Percentiles rank a stretch among this genome's conserved stretches.
Conservation (phyloP, 2,329 filamentous ascomycete species). For the Ophiobolus disseminans region DNA sequence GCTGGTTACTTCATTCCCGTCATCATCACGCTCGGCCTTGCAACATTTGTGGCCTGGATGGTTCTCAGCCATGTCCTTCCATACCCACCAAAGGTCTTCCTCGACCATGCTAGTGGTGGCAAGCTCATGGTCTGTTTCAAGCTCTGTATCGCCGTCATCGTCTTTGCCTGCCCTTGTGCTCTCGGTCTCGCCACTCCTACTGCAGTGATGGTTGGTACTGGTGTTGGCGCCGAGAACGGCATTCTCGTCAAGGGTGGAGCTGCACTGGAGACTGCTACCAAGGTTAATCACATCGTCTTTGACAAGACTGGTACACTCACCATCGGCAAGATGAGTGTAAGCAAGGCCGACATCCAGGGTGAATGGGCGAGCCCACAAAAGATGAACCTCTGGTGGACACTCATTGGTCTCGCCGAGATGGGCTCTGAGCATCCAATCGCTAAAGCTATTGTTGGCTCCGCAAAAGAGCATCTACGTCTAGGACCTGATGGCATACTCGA, state of each 20-base stretch:
- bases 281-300: conserved; percentile 86
- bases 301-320: conserved; percentile 98
- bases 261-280: conserved; percentile 87
- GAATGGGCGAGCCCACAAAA: conserved; percentile 75
- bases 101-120: conserved; percentile 79
- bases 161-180: conserved; percentile 96
- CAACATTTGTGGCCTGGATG: conserved; percentile 94
- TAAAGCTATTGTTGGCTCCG: conserved; percentile 79
- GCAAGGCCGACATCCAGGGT: conserved; percentile 69
- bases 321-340: conserved; percentile 92
- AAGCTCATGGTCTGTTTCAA: conserved; percentile 97
- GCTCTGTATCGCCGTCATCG: conserved; percentile 97
- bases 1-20: conserved; percentile 93
- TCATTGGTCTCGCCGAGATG: conserved; percentile 93
- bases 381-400: conserved; percentile 88
- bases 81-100: conserved; percentile 88
- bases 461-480: conserved; percentile 77
- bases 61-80: conserved; percentile 84
- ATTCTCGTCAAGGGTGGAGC: conserved; percentile 98
- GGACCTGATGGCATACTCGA: conserved; percentile 76
- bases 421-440: conserved; percentile 95
- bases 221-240: conserved; percentile 90
- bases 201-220: conserved; percentile 99
- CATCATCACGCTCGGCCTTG: conserved; percentile 81
- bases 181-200: conserved; percentile 96